Base-by-base conservation (phyloP, 2,329 filamentous ascomycete genomes). In the Dryadomyces quercivorus region DNA sequence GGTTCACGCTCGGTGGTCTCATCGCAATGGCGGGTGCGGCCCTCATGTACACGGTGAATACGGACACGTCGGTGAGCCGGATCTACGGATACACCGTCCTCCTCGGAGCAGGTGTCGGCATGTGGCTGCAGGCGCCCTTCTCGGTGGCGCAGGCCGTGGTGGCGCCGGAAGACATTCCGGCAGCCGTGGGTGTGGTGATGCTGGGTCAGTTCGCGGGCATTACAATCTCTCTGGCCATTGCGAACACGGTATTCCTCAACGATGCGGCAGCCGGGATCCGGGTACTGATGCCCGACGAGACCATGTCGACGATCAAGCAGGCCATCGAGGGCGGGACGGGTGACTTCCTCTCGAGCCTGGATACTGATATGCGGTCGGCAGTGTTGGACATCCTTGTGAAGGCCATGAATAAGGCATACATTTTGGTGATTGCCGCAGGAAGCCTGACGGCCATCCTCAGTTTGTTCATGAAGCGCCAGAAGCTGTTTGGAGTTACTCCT, bases 31-130 rank as follows among this genome's bases (percentile, higher is more conserved):
- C 63, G 13, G 69, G 67, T 1, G 61, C 59, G 15, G 64, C 46
- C 7, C 46, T 62, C 18, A 58, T 61, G 58, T 61, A 61, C 50
- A 62, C 62, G 16, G 59, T 65, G 52, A 52, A 60, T 2, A 52
- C 48, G 10, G 56, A 40, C 13, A 63, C 64, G 1, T 52, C 55
- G n/a, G 56, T 52, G 1, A 54, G 56, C 13, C 50, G 53, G n/a
- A 62, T 63, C 6, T 66, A 65, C 55, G 64, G 64, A 10, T 65
- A 62, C 43, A 43, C 59, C 8, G 62, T 72, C 5, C 61, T 75
- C 5, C 55, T 72, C 1, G 72, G 66, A 2, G 59, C 70, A 9
- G 70, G 71, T 2, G 60, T 63, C 8, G 70, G 70, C 5, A 59
- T 63, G 1, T 65, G 63, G 50, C 58, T 65, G 10, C 67, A 71